A percentile compares a stretch with the other conserved stretches of the same genome.
Evolutionary conservation across 1,139 yeast species (phyloP).

Genomic region (Tardiomyces depauwii): DNA sequence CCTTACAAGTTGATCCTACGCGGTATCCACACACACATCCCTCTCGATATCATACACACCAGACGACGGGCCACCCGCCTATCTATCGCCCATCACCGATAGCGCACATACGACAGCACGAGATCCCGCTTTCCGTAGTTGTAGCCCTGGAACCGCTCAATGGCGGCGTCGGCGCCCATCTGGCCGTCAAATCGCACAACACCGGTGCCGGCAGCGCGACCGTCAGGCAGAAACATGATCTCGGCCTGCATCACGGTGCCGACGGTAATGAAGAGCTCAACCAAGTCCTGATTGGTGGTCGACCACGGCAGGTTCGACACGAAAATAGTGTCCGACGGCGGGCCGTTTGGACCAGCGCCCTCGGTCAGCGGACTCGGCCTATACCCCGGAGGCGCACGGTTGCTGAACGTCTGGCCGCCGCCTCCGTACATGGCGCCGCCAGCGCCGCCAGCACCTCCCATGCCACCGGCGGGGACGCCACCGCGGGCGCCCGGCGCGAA

Average conservation of each 20-base stretch:
- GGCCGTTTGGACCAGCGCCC: constrained; percentile 51
- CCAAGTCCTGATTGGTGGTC: constrained; percentile 74
- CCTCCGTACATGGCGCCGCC: not conserved
- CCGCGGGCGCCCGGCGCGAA: constrained; percentile 43
- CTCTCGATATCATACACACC: not conserved
- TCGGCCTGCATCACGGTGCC: constrained; percentile 74
- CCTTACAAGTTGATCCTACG: too few species aligned
- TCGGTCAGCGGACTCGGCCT: not conserved
- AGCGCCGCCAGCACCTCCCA: constrained; percentile 55
- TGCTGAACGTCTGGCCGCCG: not conserved
- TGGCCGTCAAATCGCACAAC: constrained; percentile 66
- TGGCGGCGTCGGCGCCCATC: constrained; percentile 64
- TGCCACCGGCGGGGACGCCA: constrained; percentile 51
- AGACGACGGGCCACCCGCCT: not conserved
- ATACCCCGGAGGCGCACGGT: not conserved
- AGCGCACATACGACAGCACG: constrained; percentile 45
- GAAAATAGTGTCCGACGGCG: constrained; percentile 49
- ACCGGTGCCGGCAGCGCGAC: constrained; percentile 73
- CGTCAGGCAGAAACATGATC: constrained; percentile 51
- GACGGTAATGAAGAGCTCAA: constrained; percentile 76
- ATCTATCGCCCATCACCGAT: constrained; percentile 10
- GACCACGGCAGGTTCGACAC: constrained; percentile 81
- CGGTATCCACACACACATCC: not conserved
- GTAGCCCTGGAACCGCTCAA: constrained; percentile 63
- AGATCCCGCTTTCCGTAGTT: constrained; percentile 76